Base-by-base conservation (phyloP, 495 filamentous ascomycete genomes). In the Neurospora terricola region DNA sequence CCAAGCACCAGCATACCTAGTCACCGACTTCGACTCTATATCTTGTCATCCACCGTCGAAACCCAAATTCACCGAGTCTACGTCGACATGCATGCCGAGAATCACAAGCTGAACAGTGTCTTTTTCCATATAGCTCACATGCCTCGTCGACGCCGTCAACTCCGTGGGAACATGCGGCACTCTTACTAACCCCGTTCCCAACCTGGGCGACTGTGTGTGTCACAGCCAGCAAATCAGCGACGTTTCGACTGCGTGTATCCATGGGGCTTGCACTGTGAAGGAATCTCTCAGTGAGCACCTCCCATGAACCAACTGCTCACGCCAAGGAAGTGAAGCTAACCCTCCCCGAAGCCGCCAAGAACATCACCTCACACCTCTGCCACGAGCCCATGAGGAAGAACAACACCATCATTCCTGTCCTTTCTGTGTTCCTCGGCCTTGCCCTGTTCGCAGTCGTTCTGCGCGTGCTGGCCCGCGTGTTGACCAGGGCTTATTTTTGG, bases 401-500 rank as follows among this genome's bases (percentile, higher is more conserved):
- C 68, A 18, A 34, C 14, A 71, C 43, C 34, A 37, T 80, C 23
- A 45, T 77, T 4, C 73, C 77, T 2, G 18, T 75, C 8, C 74
- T 77, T 18, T 54, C 69, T 12, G 70, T 75, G 4, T 81, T 81
- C 38, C 34, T 80, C 48, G 72, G 70, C 18, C 68, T 81, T 4
- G 75, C 79, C 5, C 39, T 72, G 21, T 10, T 79, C 3, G 77
- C 77, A 23, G 77, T 81, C 12, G 21, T 66, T 5, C 62, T 80
- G 27, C 78, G 80, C 7, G n/a, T 81, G 14, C 9, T 76, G 8
- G 76, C 80, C 9, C 77, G 80, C 2, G 8, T 81, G 18, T 34
- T 80, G 27, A 79, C 77, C 8, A 72, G 76, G 14, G 80, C 76
- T 3, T 79, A 78, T 43, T 81, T 80, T 38, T 80, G 80, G 80